A percentile compares a stretch with the other conserved stretches of the same genome.
Evolutionary conservation across 2,329 filamentous ascomycete genomes (phyloP).

Genomic region (Orbilia oligospora): DNA sequence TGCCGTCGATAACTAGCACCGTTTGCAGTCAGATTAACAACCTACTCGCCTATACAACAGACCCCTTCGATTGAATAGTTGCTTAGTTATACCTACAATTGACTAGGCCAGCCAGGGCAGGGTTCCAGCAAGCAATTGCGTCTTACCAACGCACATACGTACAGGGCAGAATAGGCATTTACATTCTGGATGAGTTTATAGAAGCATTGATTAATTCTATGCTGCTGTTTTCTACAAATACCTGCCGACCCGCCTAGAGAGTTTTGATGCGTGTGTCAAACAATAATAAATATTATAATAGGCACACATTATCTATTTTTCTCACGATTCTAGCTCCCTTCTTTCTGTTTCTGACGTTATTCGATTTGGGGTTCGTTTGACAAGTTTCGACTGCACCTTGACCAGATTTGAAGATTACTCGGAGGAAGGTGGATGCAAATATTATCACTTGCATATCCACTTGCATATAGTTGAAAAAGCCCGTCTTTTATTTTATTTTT

Average conservation of each 20-base stretch:
- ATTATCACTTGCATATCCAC: conserved; percentile 61
- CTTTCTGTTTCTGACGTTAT: conserved; percentile 37
- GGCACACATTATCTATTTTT: conserved; percentile 34
- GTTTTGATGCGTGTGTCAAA: conserved; percentile 47
- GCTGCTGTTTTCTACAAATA: conserved; percentile 49
- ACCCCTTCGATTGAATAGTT: conserved; percentile 49
- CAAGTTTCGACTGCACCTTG: conserved; percentile 47
- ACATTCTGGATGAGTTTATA: conserved; percentile 53
- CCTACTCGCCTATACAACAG: conserved; percentile 15
- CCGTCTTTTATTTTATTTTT: background rate
- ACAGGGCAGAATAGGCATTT: conserved; percentile 60
- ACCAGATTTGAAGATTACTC: conserved; percentile 58
- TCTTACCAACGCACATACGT: conserved; percentile 55
- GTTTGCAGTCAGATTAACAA: conserved; percentile 51
- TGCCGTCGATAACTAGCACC: conserved; percentile 46
- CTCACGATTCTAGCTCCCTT: conserved; percentile 25
- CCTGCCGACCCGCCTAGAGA: conserved; percentile 40
- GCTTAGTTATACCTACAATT: conserved; percentile 49
- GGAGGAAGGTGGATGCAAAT: conserved; percentile 59
- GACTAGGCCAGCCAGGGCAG: conserved; percentile 56
- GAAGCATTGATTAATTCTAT: conserved; percentile 31
- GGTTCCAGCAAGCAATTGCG: conserved; percentile 47
- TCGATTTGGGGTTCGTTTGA: conserved; percentile 46
- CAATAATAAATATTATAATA: conserved; percentile 26
- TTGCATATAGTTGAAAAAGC: conserved; percentile 53